A percentile compares a stretch with the other conserved stretches of the same genome.
These are phyloP conservation scores for Penicillium sp. DNA, from an alignment of 2,329 filamentous ascomycete genomes.

Conservation along the genomic window DNA sequence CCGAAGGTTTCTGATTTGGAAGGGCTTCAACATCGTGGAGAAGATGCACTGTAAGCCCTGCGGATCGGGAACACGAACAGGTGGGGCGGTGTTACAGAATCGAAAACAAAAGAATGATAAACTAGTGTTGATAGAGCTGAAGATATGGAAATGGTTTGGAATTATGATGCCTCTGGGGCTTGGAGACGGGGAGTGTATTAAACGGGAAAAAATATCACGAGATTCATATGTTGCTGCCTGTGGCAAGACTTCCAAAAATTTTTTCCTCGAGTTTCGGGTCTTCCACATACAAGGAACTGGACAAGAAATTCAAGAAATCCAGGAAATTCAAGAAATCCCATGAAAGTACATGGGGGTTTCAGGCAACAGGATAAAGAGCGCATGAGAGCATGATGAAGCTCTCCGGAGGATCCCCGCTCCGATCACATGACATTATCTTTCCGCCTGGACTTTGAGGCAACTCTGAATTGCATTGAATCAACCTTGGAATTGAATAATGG, in stretches of 20 bases:
- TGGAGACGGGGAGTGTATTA: not conserved
- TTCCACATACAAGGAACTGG: slow-evolving; percentile 10
- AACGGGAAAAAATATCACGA: not conserved
- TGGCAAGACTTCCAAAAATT: not conserved
- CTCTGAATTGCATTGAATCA: not conserved
- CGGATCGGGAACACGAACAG: not conserved
- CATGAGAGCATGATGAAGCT: slow-evolving; percentile 2
- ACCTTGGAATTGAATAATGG: not conserved
- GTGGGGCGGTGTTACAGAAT: slow-evolving; percentile 13
- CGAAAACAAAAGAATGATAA: not conserved
- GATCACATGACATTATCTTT: slow-evolving; percentile 8
- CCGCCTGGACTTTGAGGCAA: not conserved
- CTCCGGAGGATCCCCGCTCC: slow-evolving; percentile 6
- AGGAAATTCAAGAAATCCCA: not conserved
- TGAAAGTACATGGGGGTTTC: not conserved
- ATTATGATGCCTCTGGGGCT: slow-evolving; percentile 12
- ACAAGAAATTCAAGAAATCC: not conserved
- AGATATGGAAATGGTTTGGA: slow-evolving; percentile 2
- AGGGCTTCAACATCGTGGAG: slow-evolving; percentile 39
- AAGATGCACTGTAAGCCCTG: slow-evolving; percentile 4
- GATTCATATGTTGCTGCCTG: slow-evolving; percentile 17
- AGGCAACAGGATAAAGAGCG: slow-evolving; percentile 27
- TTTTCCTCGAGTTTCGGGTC: not conserved
- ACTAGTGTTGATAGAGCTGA: slow-evolving; percentile 3
- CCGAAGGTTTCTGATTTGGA: slow-evolving; percentile 40